Evolutionary conservation across 306 rosid genomes (phyloP).

Genomic region (Amphicarpaea edgeworthii): DNA sequence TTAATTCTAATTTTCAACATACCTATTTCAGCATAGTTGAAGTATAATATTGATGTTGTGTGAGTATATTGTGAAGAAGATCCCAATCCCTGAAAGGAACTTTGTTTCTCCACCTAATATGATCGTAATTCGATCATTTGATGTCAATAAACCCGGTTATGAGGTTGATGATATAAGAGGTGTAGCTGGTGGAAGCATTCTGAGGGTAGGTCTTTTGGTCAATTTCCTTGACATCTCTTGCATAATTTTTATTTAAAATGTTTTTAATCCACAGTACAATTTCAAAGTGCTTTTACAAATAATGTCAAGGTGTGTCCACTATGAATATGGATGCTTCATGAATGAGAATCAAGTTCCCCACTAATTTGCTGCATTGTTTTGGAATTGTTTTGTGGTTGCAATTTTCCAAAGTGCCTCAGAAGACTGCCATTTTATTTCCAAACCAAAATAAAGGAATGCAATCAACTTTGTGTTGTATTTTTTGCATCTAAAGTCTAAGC

Average conservation of each 20-base stretch:
- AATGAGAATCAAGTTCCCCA: background rate
- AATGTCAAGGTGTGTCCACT: background rate
- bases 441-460: slow-evolving; percentile 6
- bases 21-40: slow-evolving; percentile 95
- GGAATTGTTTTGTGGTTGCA: background rate
- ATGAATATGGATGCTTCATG: background rate
- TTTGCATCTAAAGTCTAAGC: background rate
- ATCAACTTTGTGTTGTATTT: background rate
- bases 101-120: slow-evolving; percentile 92
- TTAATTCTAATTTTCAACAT: too few species aligned
- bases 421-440: background rate
- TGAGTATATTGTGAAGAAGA: slow-evolving; percentile 89
- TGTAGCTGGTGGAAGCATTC: slow-evolving; percentile 98
- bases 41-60: slow-evolving; percentile 97
- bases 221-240: too few species aligned
- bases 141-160: slow-evolving; percentile 93
- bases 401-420: background rate
- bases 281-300: background rate
- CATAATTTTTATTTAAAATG: background rate
- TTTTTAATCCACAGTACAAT: slow-evolving; percentile 12
- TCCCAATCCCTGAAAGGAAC: slow-evolving; percentile 96
- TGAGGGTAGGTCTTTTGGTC: slow-evolving; percentile 72
- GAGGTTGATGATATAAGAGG: slow-evolving; percentile 98
- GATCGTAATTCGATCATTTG: slow-evolving; percentile 96
- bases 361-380: background rate